A percentile compares a stretch with the other conserved stretches of the same genome.
phyloP scores from a whole-genome alignment of 768 basidiomycete species.

The Leccinum barrowsii region DNA sequence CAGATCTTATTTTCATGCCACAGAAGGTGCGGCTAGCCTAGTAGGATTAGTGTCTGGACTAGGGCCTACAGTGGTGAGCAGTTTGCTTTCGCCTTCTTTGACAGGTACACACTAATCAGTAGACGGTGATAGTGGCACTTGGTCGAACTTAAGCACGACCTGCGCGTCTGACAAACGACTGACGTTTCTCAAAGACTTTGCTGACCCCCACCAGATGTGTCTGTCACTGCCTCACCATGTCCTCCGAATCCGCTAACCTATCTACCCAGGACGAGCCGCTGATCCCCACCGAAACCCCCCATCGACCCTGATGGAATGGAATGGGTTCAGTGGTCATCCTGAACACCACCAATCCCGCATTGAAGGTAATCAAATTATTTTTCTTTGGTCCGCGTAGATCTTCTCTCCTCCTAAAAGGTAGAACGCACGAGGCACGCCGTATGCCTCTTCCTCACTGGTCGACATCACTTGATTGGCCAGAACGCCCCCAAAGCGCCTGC shows the following conservation, averaged over 20 bases:
- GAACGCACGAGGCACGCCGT: conserved; percentile 69
- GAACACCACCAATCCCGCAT: conserved; percentile 46
- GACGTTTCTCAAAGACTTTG: conserved; percentile 45
- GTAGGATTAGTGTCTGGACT: too few relatives aligned
- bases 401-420: conserved; percentile 33
- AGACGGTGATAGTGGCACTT: conserved; percentile 37
- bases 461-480: conserved; percentile 67
- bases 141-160: conserved; percentile 48
- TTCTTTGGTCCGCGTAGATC: background rate
- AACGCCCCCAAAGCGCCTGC: conserved; percentile 53
- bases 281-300: conserved; percentile 23
- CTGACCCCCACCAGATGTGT: conserved; percentile 51
- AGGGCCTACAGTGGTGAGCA: too few relatives aligned
- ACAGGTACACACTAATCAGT: too few relatives aligned
- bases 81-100: too few relatives aligned
- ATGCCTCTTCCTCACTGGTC: conserved; percentile 63
- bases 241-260: background rate
- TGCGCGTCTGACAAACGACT: background rate
- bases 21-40: too few relatives aligned
- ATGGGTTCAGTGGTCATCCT: conserved; percentile 58
- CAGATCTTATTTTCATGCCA: too few relatives aligned
- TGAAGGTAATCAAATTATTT: background rate
- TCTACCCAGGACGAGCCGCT: background rate
- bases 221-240: background rate
- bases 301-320: conserved; percentile 75